Evolutionary conservation across 1,284 basidiomycete species (phyloP), one percentile per base, ranked within the genome.

Genomic region (Trichosporon ovoides): DNA sequence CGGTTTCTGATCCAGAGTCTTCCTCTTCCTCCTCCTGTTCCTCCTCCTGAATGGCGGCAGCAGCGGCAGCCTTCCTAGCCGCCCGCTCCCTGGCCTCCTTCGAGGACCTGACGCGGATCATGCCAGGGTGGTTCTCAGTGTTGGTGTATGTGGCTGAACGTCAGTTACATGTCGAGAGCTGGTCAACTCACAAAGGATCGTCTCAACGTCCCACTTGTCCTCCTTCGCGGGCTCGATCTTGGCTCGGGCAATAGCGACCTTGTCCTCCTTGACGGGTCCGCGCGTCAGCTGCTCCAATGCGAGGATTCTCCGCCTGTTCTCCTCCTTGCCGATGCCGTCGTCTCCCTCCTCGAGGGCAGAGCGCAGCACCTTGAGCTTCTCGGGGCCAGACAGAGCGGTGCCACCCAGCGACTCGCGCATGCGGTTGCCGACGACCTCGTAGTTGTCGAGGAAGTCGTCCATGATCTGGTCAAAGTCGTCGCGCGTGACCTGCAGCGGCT

Each of bases 171-270:
- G 5, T 9, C 34, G 20, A 16, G 19, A 19, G 3, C 7, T 18
- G 28, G 19, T 2, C 6, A n/a, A 81, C 88, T 75, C 72, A 94
- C 93, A 86, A 1, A 97, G 80, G 53, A 98, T 88, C 0, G 90
- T 94, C 77, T 97, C 91, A 59, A 90, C 93, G 73, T 98, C 93
- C 93, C 94, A 97, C 61, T 85, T 81, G 61, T 90, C 87, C 66
- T 87, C 85, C 66, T 85, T 84, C 54, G 86, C 84, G 80, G 81
- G 71, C 83, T 80, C 40, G 82, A 61, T 63, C 56, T 64, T 61
- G 48, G 67, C 58, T 31, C 59, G 64, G 35, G 65, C 68, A 22
- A 68, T 58, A 51, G 63, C 61, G 20, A 66, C 68, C 51, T 71
- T 71, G 37, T 68, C 75, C 64, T 81, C 83, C 70, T 85, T 81